Base-by-base conservation (phyloP, 2,329 filamentous ascomycete genomes). In the Westerdykella aurantiaca region DNA sequence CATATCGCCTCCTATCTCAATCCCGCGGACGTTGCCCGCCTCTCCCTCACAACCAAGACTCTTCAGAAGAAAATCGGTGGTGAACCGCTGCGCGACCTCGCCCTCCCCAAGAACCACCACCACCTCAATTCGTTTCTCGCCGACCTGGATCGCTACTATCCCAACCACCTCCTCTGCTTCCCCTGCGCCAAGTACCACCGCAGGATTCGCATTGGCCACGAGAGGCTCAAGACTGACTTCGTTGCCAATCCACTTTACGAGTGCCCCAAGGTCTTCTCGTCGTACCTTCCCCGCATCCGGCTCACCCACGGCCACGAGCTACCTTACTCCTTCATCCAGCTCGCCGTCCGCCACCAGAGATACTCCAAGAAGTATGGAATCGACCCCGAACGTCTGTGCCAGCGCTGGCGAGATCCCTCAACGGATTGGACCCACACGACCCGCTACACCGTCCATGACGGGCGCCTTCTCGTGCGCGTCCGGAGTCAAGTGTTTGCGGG, bases 401-500 rank as follows among this genome's bases (percentile, higher is more conserved):
- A 78, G 2, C 72, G 78, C 41, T 82, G 78, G 75, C 74, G 72
- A 47, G 72, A 75, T 42, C 66, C 71, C 38, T 62, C 67, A 41
- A 69, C 62, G 13, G 67, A 68, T 47, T 83, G 80, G 80, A 68
- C 67, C 0, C 76, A 82, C 55, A 70, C 73, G 40, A 74, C 73
- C 3, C 74, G 77, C 31, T 82, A 76, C 63, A 68, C 73, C 42
- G 66, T 80, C 41, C 69, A 77, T 50, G 72, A 73, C 31, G 72
- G 73, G 23, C 75, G 74, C 37, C 69, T 83, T 0, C 64, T 82
- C 18, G 72, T 83, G 66, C 75, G 80, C n/a, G 72, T 81, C 3
- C 71, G 74, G 29, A 79, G 75, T 41, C 72, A 73, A 45, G 64
- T 66, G 16, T 80, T 78, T 47, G 78, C 79, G 1, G 46, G 54